Conservation (phyloP, 1,284 basidiomycete genomes). For the Apiotrichum domesticum region DNA sequence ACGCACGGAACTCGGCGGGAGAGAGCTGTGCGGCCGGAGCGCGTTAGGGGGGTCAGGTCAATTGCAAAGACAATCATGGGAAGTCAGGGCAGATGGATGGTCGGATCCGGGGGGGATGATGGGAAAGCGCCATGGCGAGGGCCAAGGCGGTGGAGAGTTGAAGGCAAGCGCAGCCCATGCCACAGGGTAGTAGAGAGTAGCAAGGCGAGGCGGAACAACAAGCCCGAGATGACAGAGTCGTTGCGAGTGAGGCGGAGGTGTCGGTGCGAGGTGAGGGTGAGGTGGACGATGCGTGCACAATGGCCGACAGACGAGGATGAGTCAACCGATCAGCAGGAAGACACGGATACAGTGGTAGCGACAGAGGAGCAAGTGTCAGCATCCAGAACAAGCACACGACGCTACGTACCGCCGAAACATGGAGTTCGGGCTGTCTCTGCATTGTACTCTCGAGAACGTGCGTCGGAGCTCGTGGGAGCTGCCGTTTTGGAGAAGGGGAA, state of each 20-base stretch:
- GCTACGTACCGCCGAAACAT: constrained; percentile 1
- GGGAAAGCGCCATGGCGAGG: too few species aligned
- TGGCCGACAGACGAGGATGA: background rate
- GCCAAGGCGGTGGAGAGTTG: too few species aligned
- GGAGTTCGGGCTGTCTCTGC: constrained; percentile 3
- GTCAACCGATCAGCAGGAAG: background rate
- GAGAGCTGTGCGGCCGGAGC: constrained; percentile 12
- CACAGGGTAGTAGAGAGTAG: too few species aligned
- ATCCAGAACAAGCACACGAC: too few species aligned
- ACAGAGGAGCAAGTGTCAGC: background rate
- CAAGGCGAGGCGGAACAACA: too few species aligned
- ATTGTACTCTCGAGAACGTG: background rate
- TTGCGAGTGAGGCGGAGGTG: too few species aligned
- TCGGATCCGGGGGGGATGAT: background rate
- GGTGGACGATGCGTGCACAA: background rate
- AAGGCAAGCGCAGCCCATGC: too few species aligned
- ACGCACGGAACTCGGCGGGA: constrained; percentile 17
- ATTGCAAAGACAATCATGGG: too few species aligned
- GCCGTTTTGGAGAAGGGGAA: too few species aligned
- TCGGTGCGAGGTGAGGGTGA: background rate
- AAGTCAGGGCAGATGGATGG: background rate
- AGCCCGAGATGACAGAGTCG: too few species aligned
- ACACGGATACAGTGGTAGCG: background rate
- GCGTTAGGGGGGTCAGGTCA: too few species aligned
- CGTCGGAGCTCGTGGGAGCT: too few species aligned